Percentiles rank a stretch among this genome's conserved stretches.
phyloP scores from a whole-genome alignment of 768 basidiomycete species.

The Dioszegia aurantiaca region DNA sequence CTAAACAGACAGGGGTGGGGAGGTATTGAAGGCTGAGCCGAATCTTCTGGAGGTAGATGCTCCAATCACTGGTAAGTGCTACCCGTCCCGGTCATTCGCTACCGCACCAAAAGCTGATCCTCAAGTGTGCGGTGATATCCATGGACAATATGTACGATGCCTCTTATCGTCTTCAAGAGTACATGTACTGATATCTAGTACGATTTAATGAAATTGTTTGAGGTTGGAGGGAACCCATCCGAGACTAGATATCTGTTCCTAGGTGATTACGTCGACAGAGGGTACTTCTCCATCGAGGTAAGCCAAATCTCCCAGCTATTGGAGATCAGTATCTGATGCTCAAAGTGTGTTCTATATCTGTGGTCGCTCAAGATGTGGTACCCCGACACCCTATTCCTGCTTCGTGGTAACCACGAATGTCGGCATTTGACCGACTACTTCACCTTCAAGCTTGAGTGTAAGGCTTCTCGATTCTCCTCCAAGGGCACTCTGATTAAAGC shows the following conservation, averaged over 20 bases:
- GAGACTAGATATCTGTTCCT: conserved; percentile 89
- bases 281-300: conserved; percentile 91
- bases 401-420: conserved; percentile 98
- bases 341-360: conserved; percentile 90
- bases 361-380: conserved; percentile 99
- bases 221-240: conserved; percentile 90
- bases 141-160: conserved; percentile 96
- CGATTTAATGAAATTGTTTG: conserved; percentile 91
- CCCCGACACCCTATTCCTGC: conserved; percentile 89
- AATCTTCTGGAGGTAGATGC: conserved; percentile 94
- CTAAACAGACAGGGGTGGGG: conserved; percentile 54
- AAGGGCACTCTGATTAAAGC: not conserved
- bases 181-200: no score
- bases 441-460: conserved; percentile 98
- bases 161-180: no score
- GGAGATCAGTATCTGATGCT: not conserved
- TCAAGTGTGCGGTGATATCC: conserved; percentile 98
- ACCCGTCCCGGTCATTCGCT: no score
- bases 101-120: no score
- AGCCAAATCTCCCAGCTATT: conserved; percentile 15
- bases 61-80: conserved; percentile 88
- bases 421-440: conserved; percentile 98
- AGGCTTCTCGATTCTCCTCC: conserved; percentile 46
- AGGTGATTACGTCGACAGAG: conserved; percentile 89
- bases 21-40: conserved; percentile 75